Percentiles rank a stretch among this genome's conserved stretches.
Conservation (phyloP, 805 yeast species). For the Cyberlindnera petersonii region DNA sequence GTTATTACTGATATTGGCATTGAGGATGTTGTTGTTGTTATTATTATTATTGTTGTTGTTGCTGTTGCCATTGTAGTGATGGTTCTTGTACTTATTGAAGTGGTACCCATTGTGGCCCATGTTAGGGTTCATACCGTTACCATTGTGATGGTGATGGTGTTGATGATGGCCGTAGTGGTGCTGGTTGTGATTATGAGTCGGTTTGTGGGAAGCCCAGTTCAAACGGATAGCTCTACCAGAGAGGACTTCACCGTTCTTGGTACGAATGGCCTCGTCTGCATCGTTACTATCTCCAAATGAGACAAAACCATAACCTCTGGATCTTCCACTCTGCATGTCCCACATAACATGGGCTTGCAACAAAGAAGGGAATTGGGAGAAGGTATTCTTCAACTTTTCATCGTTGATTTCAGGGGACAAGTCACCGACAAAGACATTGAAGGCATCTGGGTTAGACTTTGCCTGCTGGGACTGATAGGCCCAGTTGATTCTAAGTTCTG, state of each 20-base stretch:
- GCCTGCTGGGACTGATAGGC: slow-evolving; percentile 81
- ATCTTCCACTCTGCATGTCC: slow-evolving; percentile 93
- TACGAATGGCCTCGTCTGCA: slow-evolving; percentile 67
- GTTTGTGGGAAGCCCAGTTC: slow-evolving; percentile 84
- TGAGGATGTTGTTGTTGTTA: not conserved
- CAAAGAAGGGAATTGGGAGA: slow-evolving; percentile 53
- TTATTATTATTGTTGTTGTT: slow-evolving; percentile 4
- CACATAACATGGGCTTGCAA: slow-evolving; percentile 92
- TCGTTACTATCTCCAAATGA: slow-evolving; percentile 63
- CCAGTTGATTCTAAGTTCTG: slow-evolving; percentile 66
- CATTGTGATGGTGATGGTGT: slow-evolving; percentile 24
- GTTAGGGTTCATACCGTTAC: slow-evolving; percentile 7
- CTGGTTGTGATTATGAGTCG: slow-evolving; percentile 21
- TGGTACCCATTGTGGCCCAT: slow-evolving; percentile 32
- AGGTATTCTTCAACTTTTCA: slow-evolving; percentile 57
- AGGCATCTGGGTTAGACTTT: slow-evolving; percentile 47
- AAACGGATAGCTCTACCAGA: slow-evolving; percentile 76
- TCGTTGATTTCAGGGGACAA: slow-evolving; percentile 79
- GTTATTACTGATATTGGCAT: not conserved
- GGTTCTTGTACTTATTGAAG: slow-evolving; percentile 9
- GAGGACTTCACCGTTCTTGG: slow-evolving; percentile 70
- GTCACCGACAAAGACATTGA: slow-evolving; percentile 83
- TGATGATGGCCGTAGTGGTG: slow-evolving; percentile 13
- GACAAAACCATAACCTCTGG: slow-evolving; percentile 90
- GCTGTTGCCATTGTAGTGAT: slow-evolving; percentile 10